Evolutionary conservation across 2,329 filamentous ascomycete species (phyloP).

Genomic region (Pyrenophora teres): DNA sequence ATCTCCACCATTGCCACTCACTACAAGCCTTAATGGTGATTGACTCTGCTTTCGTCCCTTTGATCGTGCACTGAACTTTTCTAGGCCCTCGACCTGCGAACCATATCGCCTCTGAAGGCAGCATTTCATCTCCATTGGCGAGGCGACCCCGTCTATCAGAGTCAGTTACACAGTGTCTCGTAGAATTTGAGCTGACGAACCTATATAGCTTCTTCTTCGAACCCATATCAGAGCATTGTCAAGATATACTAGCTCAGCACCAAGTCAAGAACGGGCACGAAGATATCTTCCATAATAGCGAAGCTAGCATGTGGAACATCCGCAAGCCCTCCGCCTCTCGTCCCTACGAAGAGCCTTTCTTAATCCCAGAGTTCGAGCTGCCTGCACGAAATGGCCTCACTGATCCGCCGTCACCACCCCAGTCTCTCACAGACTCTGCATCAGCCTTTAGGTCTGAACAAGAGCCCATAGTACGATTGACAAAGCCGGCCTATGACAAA

Average conservation of each 20-base stretch:
- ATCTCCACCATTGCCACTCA: background rate
- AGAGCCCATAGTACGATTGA: too few relatives aligned
- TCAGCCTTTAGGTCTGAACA: too few relatives aligned
- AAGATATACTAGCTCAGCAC: slow-evolving; percentile 3
- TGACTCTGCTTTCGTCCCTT: background rate
- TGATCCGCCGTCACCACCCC: slow-evolving; percentile 9
- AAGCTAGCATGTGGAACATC: background rate
- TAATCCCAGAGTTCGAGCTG: background rate
- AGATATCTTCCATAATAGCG: background rate
- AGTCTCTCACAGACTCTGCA: background rate
- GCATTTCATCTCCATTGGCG: slow-evolving; percentile 10
- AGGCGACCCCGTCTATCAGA: slow-evolving; percentile 1
- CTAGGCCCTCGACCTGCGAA: slow-evolving; percentile 12
- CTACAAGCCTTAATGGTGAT: slow-evolving; percentile 2
- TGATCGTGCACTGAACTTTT: background rate
- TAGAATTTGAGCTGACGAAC: slow-evolving; percentile 3
- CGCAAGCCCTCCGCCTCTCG: too few relatives aligned
- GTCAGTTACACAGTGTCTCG: slow-evolving; percentile 15
- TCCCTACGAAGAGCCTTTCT: background rate
- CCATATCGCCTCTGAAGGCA: background rate
- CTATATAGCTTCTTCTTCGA: background rate
- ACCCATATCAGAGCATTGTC: background rate
- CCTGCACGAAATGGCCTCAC: background rate
- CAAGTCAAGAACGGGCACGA: background rate
- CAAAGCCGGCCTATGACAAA: too few relatives aligned